Evolutionary conservation across 2,329 filamentous ascomycete species (phyloP).

Genomic region (Pseudopithomyces maydicus): DNA sequence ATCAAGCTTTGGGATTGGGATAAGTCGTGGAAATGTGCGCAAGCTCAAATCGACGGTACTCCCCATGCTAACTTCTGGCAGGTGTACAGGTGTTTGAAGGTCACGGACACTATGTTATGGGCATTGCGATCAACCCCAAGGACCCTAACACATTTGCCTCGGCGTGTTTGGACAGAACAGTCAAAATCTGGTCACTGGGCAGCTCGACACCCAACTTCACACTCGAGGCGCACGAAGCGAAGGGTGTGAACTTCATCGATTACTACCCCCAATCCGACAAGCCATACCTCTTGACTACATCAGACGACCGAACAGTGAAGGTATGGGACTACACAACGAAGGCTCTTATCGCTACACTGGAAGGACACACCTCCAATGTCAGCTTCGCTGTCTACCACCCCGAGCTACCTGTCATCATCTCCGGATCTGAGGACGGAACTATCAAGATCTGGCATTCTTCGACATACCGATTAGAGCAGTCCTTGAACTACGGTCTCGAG

Average conservation of each 20-base stretch:
- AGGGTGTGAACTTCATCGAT: conserved; percentile 97
- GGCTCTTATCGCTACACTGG: conserved; percentile 91
- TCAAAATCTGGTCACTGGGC: conserved; percentile 97
- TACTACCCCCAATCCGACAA: conserved; percentile 74
- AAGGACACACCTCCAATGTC: conserved; percentile 97
- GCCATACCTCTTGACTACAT: conserved; percentile 91
- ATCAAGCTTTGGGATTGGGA: conserved; percentile 99
- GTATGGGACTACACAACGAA: conserved; percentile 99
- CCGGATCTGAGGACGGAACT: conserved; percentile 95
- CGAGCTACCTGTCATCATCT: conserved; percentile 95
- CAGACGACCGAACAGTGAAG: conserved; percentile 95
- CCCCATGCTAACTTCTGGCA: conserved; percentile 27
- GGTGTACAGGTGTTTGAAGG: conserved; percentile 91
- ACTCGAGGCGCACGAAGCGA: conserved; percentile 93
- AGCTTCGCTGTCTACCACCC: conserved; percentile 98
- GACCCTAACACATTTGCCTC: conserved; percentile 80
- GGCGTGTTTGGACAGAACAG: conserved; percentile 92
- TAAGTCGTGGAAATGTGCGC: conserved; percentile 86
- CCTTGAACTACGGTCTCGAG: conserved; percentile 92
- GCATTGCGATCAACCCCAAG: conserved; percentile 95
- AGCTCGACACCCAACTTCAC: conserved; percentile 96
- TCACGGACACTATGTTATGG: conserved; percentile 97
- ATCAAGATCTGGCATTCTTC: conserved; percentile 99
- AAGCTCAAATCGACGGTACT: not conserved
- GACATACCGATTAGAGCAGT: conserved; percentile 95